phyloP scores from a whole-genome alignment of 2,329 filamentous ascomycete genomes.

The Escovopsis sp. region DNA sequence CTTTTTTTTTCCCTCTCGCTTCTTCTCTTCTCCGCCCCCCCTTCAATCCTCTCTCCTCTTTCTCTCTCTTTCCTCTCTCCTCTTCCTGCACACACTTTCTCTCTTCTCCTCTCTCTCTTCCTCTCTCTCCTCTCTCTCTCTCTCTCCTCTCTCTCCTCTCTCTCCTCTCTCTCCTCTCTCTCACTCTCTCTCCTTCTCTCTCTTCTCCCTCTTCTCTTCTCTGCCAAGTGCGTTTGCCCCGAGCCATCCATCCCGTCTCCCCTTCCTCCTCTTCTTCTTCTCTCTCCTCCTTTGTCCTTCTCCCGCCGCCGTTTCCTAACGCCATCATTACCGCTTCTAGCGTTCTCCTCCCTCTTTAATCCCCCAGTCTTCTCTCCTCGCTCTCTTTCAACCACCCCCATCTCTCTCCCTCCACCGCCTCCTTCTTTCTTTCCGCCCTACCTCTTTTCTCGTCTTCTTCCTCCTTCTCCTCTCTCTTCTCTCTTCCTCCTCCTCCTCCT shows the following conservation, averaged over 20 bases:
- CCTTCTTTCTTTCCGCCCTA: slow-evolving; percentile 13
- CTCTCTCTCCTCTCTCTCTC: slow-evolving; percentile 13
- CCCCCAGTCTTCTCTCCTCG: slow-evolving; percentile 1
- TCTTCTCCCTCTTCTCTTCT: slow-evolving; percentile 13
- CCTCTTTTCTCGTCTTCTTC: slow-evolving; percentile 9
- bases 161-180: neutral
- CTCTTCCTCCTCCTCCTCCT: slow-evolving; percentile 15
- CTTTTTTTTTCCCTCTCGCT: neutral
- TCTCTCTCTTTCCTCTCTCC: slow-evolving; percentile 14
- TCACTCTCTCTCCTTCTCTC: slow-evolving; percentile 5
- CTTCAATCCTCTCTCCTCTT: slow-evolving; percentile 13
- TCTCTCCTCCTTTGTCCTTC: slow-evolving; percentile 11
- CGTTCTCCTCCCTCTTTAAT: neutral
- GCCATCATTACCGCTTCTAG: too few relatives aligned
- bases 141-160: slow-evolving; percentile 15
- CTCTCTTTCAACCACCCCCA: slow-evolving; percentile 11
- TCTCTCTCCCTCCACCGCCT: slow-evolving; percentile 13
- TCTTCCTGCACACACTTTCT: slow-evolving; percentile 13
- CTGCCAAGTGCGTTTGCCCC: slow-evolving; percentile 10
- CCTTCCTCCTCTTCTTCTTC: slow-evolving; percentile 11
- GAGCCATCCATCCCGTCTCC: slow-evolving; percentile 8
- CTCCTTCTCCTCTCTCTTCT: slow-evolving; percentile 14
- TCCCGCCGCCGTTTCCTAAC: too few relatives aligned
- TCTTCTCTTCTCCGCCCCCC: slow-evolving; percentile 2
- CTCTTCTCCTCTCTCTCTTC: slow-evolving; percentile 7